phyloP scores from a whole-genome alignment of 2,329 filamentous ascomycete species.

The Fusarium chuoi region DNA sequence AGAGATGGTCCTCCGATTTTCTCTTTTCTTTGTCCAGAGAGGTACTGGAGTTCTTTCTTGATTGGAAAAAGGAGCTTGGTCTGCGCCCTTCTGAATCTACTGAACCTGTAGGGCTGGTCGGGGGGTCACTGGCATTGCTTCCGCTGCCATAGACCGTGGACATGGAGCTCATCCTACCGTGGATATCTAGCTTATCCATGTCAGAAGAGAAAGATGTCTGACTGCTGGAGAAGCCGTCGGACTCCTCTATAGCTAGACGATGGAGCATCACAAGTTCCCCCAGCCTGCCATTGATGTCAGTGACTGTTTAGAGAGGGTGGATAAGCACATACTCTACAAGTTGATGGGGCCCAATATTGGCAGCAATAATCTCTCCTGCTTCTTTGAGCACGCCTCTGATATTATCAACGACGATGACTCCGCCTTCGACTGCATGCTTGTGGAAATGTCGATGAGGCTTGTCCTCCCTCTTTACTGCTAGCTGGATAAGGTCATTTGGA shows the following conservation, averaged over 20 bases:
- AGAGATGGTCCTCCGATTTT: constrained; percentile 61
- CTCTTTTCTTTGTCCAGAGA: constrained; percentile 51
- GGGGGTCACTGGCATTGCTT: constrained; percentile 34
- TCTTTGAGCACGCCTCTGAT: constrained; percentile 83
- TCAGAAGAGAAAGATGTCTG: constrained; percentile 46
- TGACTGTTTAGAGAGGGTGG: background rate
- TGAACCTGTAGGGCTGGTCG: constrained; percentile 49
- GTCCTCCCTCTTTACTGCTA: constrained; percentile 63
- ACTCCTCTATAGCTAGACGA: constrained; percentile 55
- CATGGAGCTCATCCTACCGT: constrained; percentile 52
- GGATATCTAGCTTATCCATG: constrained; percentile 50
- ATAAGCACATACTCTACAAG: constrained; percentile 75
- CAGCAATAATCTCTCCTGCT: constrained; percentile 86
- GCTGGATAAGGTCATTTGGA: constrained; percentile 77
- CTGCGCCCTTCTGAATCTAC: constrained; percentile 47
- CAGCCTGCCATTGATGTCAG: constrained; percentile 58
- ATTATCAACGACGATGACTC: constrained; percentile 78
- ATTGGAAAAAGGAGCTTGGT: constrained; percentile 47
- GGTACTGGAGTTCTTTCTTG: constrained; percentile 43
- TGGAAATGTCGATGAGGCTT: constrained; percentile 69
- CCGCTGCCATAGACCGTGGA: constrained; percentile 51
- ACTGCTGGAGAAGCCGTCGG: constrained; percentile 48
- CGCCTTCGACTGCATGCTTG: constrained; percentile 71
- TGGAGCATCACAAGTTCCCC: constrained; percentile 80
- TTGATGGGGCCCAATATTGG: constrained; percentile 76